phyloP scores from a whole-genome alignment of 805 yeast species.

The Candida namnaoensis region DNA sequence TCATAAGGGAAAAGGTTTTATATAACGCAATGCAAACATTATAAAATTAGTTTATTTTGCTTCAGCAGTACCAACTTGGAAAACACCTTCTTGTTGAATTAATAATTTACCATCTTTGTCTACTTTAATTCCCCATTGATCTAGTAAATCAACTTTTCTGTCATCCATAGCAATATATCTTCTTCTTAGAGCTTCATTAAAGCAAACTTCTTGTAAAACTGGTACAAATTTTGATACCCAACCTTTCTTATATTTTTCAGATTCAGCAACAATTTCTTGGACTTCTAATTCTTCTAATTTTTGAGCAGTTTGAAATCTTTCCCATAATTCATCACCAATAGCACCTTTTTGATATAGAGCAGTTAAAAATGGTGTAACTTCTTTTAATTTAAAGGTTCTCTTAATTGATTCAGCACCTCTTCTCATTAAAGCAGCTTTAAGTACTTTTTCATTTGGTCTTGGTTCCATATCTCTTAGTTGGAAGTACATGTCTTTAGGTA shows the following conservation, averaged over 20 bases:
- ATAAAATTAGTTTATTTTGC: no score
- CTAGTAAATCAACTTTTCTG: slow-evolving; percentile 25
- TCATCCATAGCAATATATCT: slow-evolving; percentile 37
- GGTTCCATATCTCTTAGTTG: slow-evolving; percentile 43
- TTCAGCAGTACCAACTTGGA: neutral
- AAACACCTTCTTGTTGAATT: slow-evolving; percentile 1
- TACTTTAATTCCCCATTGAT: slow-evolving; percentile 22
- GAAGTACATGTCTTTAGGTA: slow-evolving; percentile 54
- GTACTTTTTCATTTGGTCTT: slow-evolving; percentile 68
- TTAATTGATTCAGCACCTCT: slow-evolving; percentile 86
- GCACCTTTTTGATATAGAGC: slow-evolving; percentile 79
- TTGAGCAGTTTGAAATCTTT: slow-evolving; percentile 68
- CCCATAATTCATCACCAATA: slow-evolving; percentile 83
- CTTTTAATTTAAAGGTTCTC: slow-evolving; percentile 75
- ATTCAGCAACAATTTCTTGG: slow-evolving; percentile 66
- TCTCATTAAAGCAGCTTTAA: slow-evolving; percentile 58
- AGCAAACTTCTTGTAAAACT: slow-evolving; percentile 80
- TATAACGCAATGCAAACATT: no score
- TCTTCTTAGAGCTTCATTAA: slow-evolving; percentile 85
- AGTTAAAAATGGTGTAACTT: slow-evolving; percentile 60
- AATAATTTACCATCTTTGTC: slow-evolving; percentile 9
- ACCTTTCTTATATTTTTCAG: slow-evolving; percentile 62
- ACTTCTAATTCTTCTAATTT: slow-evolving; percentile 79
- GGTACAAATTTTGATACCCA: slow-evolving; percentile 77
- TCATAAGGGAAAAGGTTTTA: no score